These are phyloP conservation scores for Rosa hybrid DNA, from an alignment of 331 rosid species.

Conservation along the genomic window DNA sequence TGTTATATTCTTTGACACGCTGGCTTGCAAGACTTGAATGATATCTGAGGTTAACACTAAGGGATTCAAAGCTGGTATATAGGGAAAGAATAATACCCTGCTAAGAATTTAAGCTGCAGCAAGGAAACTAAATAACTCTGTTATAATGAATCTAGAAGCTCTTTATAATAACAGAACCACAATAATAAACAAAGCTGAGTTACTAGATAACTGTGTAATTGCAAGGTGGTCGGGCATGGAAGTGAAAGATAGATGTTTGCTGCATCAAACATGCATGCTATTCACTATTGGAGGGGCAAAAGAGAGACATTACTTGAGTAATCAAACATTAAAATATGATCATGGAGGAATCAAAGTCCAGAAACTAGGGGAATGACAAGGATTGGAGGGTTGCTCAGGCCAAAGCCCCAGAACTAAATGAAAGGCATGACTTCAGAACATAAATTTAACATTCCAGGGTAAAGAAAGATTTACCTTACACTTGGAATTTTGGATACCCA, in stretches of 20 bases:
- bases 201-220: not conserved
- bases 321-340: not conserved
- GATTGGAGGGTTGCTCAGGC: not conserved
- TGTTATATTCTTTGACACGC: not conserved
- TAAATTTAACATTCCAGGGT: constrained; percentile 10
- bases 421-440: constrained; percentile 11
- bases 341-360: not conserved
- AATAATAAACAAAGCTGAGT: not conserved
- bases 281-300: not conserved
- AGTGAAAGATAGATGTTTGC: not conserved
- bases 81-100: not conserved
- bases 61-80: not conserved
- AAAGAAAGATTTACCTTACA: constrained; percentile 56
- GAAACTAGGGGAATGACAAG: constrained; percentile 7
- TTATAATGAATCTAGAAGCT: not conserved
- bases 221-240: not conserved
- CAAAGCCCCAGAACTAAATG: not conserved
- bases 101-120: not conserved
- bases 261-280: not conserved
- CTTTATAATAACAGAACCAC: too few species aligned
- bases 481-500: constrained; percentile 77
- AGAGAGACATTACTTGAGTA: not conserved
- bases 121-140: not conserved
- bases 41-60: not conserved
- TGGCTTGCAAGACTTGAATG: not conserved